Evolutionary conservation across 2,329 filamentous ascomycete genomes (phyloP), one percentile per base, ranked within the genome.

Genomic region (Penicillium hesseltinei): DNA sequence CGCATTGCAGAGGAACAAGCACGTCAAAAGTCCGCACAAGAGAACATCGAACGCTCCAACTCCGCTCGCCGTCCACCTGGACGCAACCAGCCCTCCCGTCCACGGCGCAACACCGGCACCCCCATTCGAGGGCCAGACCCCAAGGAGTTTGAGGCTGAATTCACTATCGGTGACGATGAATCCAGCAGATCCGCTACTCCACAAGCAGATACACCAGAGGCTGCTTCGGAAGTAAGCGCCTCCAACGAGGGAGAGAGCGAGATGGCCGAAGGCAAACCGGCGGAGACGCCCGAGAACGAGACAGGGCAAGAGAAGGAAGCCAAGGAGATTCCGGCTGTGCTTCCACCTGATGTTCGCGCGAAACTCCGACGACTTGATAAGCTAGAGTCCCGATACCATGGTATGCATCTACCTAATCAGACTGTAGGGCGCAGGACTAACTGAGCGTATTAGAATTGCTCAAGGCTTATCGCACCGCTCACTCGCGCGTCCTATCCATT

Each of bases 1-100:
- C 88, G 88, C 69, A 94, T 97, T 69, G 90, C 91, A 69, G 91
- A 96, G 78, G 92, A 97, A 77, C 91, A 96, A 76, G 89, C 91
- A 57, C 88, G 90, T 57, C 89, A 92, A 71, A 84, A 84, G 69
- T 75, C 80, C 50, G 66, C 77, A 40, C 68, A 80, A 61, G 72
- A 77, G 29, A 71, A 67, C n/a, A 57, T 73, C 49, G 64, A 80
- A 5, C 78, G 80, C 51, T 76, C 82, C 66, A 71, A 71, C 67
- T 75, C 75, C 56, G 67, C 69, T 77, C 67, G 68, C 73, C 69
- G 73, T 77, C 68, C 65, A 29, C 54, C 59, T 56, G 62, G 62
- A 55, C 61, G 71, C 66, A 68, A 66, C 62, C 59, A 66, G 35
- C 65, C 67, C 56, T 60, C 68, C 36, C 69, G 71, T 19, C 70